Base-by-base conservation (phyloP, 2,329 filamentous ascomycete species). In the Lecanoromycetidae sp. region DNA sequence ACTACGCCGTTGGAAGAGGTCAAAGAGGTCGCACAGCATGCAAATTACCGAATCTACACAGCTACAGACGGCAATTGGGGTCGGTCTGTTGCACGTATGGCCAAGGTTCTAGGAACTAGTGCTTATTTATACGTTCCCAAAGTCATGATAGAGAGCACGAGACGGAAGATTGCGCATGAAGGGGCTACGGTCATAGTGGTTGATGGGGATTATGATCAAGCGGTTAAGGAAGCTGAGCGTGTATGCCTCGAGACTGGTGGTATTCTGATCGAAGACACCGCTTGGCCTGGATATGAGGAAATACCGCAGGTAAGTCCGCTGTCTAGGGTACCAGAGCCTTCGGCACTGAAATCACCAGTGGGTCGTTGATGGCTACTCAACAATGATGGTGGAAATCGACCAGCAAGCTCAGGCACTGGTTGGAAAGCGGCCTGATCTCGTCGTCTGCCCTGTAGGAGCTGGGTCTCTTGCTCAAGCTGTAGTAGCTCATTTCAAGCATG, bases 51-150 rank as follows among this genome's bases (percentile, higher is more conserved):
- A 0, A 59, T 85, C 0, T 72, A 80, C 33, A 77, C 82, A 0
- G 79, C 79, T 1, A 86, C 82, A 0, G 83, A 86, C 40, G 85
- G 84, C 0, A 90, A 90, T 53, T 82, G 84, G 68, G 84, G 85
- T 0, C 69, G 83, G 2, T 84, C 85, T 0, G 72, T 87, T 1
- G 80, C 82, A 0, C 69, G 75, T 5, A 85, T 88, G 76, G 80
- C 74, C 0, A 66, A 63, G 33, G 68, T 78, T 9, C 63, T 90
- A 8, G 68, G 65, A 0, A 61, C 86, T 0, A 57, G 65, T 0
- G 71, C 71, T 0, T 65, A 66, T 13, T 76, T 88, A 4, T 81
- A 76, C 54, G 80, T 87, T 1, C 81, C 83, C 0, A 57, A 57
- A 0, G 70, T 67, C 20, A 76, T 86, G 69, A 67, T 74, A 36